phyloP scores from a whole-genome alignment of 176 grass and related monocot species.

The Neostapfia colusana region DNA sequence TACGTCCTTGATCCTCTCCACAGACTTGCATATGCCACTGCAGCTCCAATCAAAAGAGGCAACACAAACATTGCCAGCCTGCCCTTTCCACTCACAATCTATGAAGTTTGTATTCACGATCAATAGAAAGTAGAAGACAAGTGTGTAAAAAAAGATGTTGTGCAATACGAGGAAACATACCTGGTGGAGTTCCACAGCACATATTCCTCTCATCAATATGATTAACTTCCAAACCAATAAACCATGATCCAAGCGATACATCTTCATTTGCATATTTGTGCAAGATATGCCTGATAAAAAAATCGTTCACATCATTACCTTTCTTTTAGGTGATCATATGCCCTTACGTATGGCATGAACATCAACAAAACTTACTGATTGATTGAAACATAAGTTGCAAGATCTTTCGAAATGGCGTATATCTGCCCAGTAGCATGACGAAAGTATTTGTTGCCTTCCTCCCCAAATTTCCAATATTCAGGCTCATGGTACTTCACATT shows the following conservation, averaged over 20 bases:
- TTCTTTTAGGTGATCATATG: not conserved
- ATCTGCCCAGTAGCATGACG: constrained; percentile 93
- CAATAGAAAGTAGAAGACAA: constrained; percentile 14
- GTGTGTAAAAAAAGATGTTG: not conserved
- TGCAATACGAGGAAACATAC: constrained; percentile 35
- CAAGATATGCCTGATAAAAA: constrained; percentile 80
- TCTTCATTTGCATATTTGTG: constrained; percentile 96
- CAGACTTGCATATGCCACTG: constrained; percentile 87
- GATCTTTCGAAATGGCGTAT: constrained; percentile 87
- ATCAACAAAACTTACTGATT: constrained; percentile 64
- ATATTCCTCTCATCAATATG: constrained; percentile 90
- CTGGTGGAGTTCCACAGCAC: constrained; percentile 93
- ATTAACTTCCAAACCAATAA: constrained; percentile 87
- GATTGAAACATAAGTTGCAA: constrained; percentile 92
- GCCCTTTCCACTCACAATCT: constrained; percentile 89
- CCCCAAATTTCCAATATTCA: constrained; percentile 94
- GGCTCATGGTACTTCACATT: constrained; percentile 92
- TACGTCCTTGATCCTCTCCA: constrained; percentile 68
- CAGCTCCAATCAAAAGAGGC: constrained; percentile 89
- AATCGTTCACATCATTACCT: constrained; percentile 29
- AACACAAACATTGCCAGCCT: constrained; percentile 71
- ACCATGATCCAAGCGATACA: constrained; percentile 88
- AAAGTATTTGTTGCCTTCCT: constrained; percentile 94
- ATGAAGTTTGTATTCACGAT: not conserved
- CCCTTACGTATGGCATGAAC: constrained; percentile 38